Percentiles rank a stretch among this genome's conserved stretches.
Evolutionary conservation across 768 basidiomycete genomes (phyloP).

Genomic region (Mycena capillaripes): DNA sequence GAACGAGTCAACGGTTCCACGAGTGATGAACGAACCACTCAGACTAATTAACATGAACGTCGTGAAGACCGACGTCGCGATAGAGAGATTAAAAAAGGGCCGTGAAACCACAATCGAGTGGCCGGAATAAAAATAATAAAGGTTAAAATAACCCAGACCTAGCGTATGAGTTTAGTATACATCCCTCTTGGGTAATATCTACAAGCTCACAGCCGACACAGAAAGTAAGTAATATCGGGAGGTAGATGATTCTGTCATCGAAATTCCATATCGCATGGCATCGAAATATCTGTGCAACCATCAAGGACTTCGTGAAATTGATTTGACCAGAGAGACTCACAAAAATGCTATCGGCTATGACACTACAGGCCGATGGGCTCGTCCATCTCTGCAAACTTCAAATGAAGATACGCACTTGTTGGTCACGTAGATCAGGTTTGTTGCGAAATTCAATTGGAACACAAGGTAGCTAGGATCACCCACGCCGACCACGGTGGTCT

Average conservation of each 20-base stretch:
- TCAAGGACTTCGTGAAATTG: background rate
- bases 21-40: constrained; percentile 11
- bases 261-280: constrained; percentile 25
- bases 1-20: background rate
- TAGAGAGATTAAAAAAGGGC: constrained; percentile 3
- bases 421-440: constrained; percentile 8
- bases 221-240: constrained; percentile 5
- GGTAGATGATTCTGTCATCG: background rate
- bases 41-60: constrained; percentile 8
- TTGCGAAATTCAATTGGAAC: background rate
- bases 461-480: background rate
- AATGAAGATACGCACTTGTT: constrained; percentile 15
- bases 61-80: constrained; percentile 5
- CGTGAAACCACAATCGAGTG: background rate
- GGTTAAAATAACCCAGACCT: constrained; percentile 15
- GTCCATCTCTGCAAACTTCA: background rate
- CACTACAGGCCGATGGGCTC: background rate
- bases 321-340: background rate
- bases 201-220: background rate
- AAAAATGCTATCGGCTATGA: constrained; percentile 23
- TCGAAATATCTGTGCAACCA: constrained; percentile 15
- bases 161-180: background rate
- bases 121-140: no score
- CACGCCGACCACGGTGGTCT: background rate
- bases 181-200: background rate